A percentile compares a stretch with the other conserved stretches of the same genome.
These are phyloP conservation scores for Thalia dealbata DNA, from an alignment of 176 grass and related monocot species.

Conservation along the genomic window DNA sequence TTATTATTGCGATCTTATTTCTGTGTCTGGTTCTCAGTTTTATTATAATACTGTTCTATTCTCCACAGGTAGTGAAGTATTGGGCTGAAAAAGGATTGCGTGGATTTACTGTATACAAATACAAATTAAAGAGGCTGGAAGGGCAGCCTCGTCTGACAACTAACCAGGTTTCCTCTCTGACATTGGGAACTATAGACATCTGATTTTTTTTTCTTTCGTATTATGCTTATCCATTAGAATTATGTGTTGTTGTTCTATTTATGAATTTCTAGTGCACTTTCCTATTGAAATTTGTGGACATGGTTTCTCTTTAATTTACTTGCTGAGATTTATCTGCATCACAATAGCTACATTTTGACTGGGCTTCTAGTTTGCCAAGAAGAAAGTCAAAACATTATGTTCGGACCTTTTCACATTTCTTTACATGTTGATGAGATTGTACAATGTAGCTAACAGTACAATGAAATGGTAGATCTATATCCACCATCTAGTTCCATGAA, in stretches of 20 bases:
- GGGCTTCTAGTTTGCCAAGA: no score
- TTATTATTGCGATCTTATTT: not conserved
- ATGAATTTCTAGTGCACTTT: no score
- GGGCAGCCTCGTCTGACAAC: constrained; percentile 64
- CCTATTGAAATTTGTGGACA: not conserved
- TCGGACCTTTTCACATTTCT: no score
- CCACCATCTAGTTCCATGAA: no score
- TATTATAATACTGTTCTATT: not conserved
- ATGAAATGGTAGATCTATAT: no score
- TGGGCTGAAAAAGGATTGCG: constrained; percentile 63
- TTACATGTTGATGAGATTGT: no score
- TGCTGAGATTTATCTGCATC: not conserved
- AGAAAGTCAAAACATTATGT: no score
- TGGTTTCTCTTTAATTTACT: not conserved
- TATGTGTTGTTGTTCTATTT: no score
- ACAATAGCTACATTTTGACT: no score
- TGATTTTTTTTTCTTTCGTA: not conserved
- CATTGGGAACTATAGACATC: not conserved
- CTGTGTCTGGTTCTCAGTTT: not conserved
- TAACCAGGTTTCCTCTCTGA: constrained; percentile 29
- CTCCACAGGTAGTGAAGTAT: constrained; percentile 50
- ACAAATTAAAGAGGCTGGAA: constrained; percentile 66
- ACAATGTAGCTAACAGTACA: no score
- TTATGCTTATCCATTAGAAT: not conserved
- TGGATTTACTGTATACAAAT: constrained; percentile 63